Conservation (phyloP, 1,139 yeast species). For the Hyphopichia burtonii region DNA sequence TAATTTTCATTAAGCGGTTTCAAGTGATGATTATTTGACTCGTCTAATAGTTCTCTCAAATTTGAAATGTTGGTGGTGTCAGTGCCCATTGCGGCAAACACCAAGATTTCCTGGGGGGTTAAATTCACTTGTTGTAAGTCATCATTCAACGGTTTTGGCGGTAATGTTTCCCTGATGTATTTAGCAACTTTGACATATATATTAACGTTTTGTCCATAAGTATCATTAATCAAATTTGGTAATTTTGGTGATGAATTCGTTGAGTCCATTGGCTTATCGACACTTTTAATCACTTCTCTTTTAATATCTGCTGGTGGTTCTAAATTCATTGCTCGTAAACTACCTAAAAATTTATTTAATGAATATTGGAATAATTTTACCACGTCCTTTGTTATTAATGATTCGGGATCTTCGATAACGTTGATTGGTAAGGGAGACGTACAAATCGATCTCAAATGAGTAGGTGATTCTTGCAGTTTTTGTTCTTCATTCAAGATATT, state of each 20-base stretch:
- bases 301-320: constrained; percentile 1
- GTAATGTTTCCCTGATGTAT: constrained; percentile 1
- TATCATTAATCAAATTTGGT: background rate
- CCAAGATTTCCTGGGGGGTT: constrained; percentile 4
- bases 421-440: constrained; percentile 4
- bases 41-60: constrained; percentile 1
- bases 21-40: background rate
- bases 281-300: background rate
- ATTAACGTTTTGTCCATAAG: constrained; percentile 1
- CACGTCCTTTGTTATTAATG: constrained; percentile 3
- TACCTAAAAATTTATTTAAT: constrained; percentile 1
- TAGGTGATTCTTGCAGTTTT: too few relatives aligned
- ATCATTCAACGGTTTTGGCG: background rate
- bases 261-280: background rate
- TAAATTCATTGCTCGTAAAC: constrained; percentile 2
- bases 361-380: constrained; percentile 2
- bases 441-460: constrained; percentile 3
- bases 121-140: background rate
- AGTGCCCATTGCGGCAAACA: constrained; percentile 6
- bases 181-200: constrained; percentile 3
- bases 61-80: constrained; percentile 3
- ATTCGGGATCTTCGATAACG: constrained; percentile 4
- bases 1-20: background rate
- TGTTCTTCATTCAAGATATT: background rate
- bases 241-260: background rate